Evolutionary conservation across 2,329 filamentous ascomycete species (phyloP), one percentile per base, ranked within the genome.

Genomic region (Hymenotorrendiella dingleyae): DNA sequence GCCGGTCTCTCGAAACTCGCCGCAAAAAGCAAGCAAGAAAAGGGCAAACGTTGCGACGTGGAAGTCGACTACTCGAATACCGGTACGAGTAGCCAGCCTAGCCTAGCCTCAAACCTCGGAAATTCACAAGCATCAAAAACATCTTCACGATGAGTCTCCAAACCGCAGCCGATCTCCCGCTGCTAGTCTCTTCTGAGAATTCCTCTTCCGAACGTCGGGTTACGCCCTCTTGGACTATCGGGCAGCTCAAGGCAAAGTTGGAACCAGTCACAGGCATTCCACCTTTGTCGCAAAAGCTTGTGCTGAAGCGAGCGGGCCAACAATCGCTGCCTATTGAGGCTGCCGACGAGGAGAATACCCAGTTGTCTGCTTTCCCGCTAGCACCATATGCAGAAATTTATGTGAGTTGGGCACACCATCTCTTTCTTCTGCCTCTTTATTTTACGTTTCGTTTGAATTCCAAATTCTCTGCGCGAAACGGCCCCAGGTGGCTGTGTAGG

Each of bases 181-280:
- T 93, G 57, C 73, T 82, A 50, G 78, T 93, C 59, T 76, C 76
- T 48, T 91, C 86, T 39, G 82, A 87, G 47, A 86, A 84, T 64
- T 74, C 84, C 36, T 78, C 82, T 36, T 90, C 88, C 39, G 93
- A 98, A 68, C 85, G 91, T 48, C 86, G 93, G 54, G 81, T 97
- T 63, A 91, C 87, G 20, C 91, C 91, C 11, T 84, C 90, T 54
- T 98, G 93, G 93, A 84, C 83, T 48, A 84, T 98, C 60, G 73
- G 76, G 42, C 82, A 87, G 57, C 75, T 97, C 57, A 95, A 91
- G 69, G 68, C 74, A 40, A 94, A 93, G 65, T 80, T 98, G 39
- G 91, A 97, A 66, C 84, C 88, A 48, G 82, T 97, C 66, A 97
- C 91, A 2, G 93, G 93, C 48, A 81, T 97, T 27, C 91, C 93